These are phyloP conservation scores for Dactylonectria estremocensis DNA, from an alignment of 2,329 filamentous ascomycete genomes.

Conservation along the genomic window DNA sequence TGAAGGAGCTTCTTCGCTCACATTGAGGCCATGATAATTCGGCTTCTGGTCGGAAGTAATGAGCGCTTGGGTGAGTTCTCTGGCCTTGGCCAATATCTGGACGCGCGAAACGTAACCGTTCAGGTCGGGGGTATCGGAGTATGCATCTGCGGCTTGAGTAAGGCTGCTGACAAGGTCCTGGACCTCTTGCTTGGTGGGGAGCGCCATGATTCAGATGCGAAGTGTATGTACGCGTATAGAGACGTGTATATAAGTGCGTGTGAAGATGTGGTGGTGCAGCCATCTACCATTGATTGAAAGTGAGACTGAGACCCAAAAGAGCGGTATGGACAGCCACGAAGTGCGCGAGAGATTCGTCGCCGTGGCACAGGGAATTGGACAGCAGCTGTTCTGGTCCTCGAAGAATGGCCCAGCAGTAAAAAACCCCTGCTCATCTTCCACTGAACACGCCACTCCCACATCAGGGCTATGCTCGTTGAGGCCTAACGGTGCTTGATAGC, in stretches of 20 bases:
- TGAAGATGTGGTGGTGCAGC: neutral
- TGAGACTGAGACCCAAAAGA: neutral
- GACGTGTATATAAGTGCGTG: neutral
- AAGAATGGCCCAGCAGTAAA: neutral
- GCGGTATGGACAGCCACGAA: neutral
- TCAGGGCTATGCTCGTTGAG: constrained; percentile 6
- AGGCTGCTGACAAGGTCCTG: constrained; percentile 40
- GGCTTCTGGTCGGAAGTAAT: constrained; percentile 49
- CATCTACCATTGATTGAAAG: neutral
- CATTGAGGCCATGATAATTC: constrained; percentile 53
- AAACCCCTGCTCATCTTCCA: neutral
- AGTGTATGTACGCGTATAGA: neutral
- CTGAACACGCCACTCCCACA: constrained; percentile 25
- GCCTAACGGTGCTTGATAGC: constrained; percentile 15
- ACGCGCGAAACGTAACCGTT: constrained; percentile 46
- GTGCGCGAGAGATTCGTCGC: neutral
- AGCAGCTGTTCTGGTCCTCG: constrained; percentile 10
- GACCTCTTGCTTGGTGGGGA: constrained; percentile 40
- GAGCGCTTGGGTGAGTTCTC: constrained; percentile 46
- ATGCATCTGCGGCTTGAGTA: constrained; percentile 38
- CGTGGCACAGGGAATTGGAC: neutral
- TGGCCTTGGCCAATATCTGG: constrained; percentile 48
- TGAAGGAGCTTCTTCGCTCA: constrained; percentile 20
- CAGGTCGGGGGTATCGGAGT: constrained; percentile 45
- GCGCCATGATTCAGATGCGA: constrained; percentile 26